Evolutionary conservation across 768 basidiomycete genomes (phyloP).

Genomic region (Boletus tomentosulus): DNA sequence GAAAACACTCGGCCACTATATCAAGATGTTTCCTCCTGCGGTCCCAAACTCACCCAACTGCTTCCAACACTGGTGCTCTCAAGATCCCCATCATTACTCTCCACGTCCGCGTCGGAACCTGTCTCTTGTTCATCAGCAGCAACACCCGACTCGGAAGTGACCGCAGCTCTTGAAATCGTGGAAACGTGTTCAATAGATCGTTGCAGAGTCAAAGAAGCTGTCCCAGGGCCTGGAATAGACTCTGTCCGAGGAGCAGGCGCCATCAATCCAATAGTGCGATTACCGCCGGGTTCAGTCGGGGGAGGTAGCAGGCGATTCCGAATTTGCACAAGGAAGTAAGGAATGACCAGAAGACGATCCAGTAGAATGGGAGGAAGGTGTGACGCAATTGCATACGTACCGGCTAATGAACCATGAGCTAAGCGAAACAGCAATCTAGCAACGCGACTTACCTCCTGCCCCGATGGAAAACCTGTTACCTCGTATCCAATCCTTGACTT

Average conservation of each 20-base stretch:
- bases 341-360: conserved; percentile 62
- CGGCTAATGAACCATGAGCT: conserved; percentile 41
- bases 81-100: conserved; percentile 56
- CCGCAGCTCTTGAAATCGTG: conserved; percentile 10
- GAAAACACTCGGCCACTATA: not conserved
- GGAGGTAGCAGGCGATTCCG: conserved; percentile 57
- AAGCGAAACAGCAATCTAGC: not conserved
- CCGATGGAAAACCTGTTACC: conserved; percentile 73
- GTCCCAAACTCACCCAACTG: conserved; percentile 67
- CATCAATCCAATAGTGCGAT: conserved; percentile 19
- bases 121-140: conserved; percentile 35
- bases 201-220: not conserved
- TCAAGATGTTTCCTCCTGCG: conserved; percentile 9
- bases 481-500: conserved; percentile 51
- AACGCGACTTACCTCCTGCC: conserved; percentile 61
- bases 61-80: conserved; percentile 48
- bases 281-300: conserved; percentile 32
- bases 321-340: conserved; percentile 57
- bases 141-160: conserved; percentile 6
- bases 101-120: conserved; percentile 64
- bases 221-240: conserved; percentile 3
- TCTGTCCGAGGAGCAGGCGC: conserved; percentile 11
- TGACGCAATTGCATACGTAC: conserved; percentile 67
- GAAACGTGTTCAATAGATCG: conserved; percentile 4
- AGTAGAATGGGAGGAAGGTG: conserved; percentile 62